Conservation (phyloP, 208 protist genomes). For the Crithidia bombi region DNA sequence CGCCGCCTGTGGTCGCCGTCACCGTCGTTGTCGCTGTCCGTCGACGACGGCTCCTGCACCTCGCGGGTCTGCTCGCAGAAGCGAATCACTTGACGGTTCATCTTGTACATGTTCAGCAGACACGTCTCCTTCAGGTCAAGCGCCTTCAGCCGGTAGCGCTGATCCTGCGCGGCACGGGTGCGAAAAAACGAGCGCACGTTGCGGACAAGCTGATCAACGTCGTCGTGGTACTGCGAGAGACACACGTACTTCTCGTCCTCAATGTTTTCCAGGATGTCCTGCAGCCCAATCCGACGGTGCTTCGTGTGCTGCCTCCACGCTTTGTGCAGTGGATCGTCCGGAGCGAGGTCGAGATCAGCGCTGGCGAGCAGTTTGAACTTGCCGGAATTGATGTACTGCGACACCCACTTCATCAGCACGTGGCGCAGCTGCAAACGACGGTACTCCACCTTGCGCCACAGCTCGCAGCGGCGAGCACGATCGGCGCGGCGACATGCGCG, state of each 20-base stretch:
- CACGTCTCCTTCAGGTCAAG: slow-evolving; percentile 82
- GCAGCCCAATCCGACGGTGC: slow-evolving; percentile 52
- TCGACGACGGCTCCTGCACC: slow-evolving; percentile 52
- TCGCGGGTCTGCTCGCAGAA: slow-evolving; percentile 83
- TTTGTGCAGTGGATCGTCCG: slow-evolving; percentile 49
- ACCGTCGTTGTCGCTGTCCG: slow-evolving; percentile 34
- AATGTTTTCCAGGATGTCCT: slow-evolving; percentile 76
- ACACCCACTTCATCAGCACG: slow-evolving; percentile 76
- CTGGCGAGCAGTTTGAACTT: slow-evolving; percentile 68
- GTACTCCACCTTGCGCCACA: slow-evolving; percentile 83
- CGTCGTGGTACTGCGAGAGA: slow-evolving; percentile 88
- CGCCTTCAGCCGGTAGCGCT: slow-evolving; percentile 71
- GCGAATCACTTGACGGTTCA: slow-evolving; percentile 72
- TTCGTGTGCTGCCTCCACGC: slow-evolving; percentile 69
- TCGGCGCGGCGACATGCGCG: slow-evolving; percentile 21
- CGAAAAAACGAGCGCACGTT: slow-evolving; percentile 87
- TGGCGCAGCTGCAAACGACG: slow-evolving; percentile 83
- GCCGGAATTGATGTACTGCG: slow-evolving; percentile 66
- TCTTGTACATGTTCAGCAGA: slow-evolving; percentile 82
- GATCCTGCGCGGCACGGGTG: slow-evolving; percentile 52
- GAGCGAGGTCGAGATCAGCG: slow-evolving; percentile 71
- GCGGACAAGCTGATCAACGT: slow-evolving; percentile 76
- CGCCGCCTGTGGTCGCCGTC: not conserved
- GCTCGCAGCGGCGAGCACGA: slow-evolving; percentile 24
- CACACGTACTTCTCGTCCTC: slow-evolving; percentile 79